These are phyloP conservation scores for Talaromyces proteolyticus DNA, from an alignment of 495 filamentous ascomycete species.

Conservation along the genomic window DNA sequence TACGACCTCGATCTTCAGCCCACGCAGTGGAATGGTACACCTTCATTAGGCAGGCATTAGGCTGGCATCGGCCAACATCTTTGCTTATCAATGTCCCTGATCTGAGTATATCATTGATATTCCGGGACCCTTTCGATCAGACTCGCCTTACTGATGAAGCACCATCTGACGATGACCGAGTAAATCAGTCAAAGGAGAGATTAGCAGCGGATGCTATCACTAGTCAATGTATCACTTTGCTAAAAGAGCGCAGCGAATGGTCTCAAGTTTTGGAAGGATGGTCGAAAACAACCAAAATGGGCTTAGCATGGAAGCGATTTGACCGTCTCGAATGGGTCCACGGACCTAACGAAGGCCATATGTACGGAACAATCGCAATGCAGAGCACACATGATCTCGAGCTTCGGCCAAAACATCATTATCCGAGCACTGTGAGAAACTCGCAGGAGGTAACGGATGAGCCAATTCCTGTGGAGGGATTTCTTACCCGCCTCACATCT, in stretches of 20 bases:
- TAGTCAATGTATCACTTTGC: slow-evolving; percentile 50
- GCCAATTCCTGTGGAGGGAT: slow-evolving; percentile 65
- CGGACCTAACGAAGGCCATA: slow-evolving; percentile 62
- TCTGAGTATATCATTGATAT: slow-evolving; percentile 54
- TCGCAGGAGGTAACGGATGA: slow-evolving; percentile 38
- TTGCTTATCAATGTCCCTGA: slow-evolving; percentile 67
- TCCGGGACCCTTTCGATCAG: slow-evolving; percentile 58
- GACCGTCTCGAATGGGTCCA: slow-evolving; percentile 72
- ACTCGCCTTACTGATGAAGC: slow-evolving; percentile 24
- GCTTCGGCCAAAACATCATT: slow-evolving; percentile 64
- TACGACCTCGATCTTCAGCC: slow-evolving; percentile 59
- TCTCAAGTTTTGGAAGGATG: slow-evolving; percentile 54
- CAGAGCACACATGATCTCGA: slow-evolving; percentile 69
- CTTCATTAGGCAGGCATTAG: slow-evolving; percentile 57
- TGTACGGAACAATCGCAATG: slow-evolving; percentile 75
- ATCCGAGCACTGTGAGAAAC: slow-evolving; percentile 46
- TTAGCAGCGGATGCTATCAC: slow-evolving; percentile 53
- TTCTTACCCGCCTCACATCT: slow-evolving; percentile 63
- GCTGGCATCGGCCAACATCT: slow-evolving; percentile 49
- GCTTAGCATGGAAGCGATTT: slow-evolving; percentile 71
- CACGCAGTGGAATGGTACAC: slow-evolving; percentile 72
- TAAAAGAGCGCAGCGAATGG: slow-evolving; percentile 56
- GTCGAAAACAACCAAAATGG: slow-evolving; percentile 57
- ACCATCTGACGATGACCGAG: slow-evolving; percentile 18
- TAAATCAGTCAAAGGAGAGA: slow-evolving; percentile 32